phyloP scores from a whole-genome alignment of 805 yeast genomes.

The Cyberlindnera misumaiensis region DNA sequence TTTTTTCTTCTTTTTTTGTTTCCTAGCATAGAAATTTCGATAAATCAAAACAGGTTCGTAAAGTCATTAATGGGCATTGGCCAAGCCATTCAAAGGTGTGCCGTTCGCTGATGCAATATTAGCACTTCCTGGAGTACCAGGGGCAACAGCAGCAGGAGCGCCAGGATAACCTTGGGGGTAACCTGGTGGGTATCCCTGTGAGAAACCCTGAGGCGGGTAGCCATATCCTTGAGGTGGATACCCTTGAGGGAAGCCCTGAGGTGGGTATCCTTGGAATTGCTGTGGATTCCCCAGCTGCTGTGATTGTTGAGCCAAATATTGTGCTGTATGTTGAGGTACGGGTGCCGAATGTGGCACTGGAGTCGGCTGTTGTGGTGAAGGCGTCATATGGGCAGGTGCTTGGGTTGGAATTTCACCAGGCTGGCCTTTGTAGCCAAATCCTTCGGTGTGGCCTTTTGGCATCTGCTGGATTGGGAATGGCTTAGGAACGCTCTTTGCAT shows the following conservation, averaged over 20 bases:
- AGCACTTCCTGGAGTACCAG: too few species aligned
- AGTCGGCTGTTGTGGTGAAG: conserved; percentile 5
- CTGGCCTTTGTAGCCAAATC: conserved; percentile 41
- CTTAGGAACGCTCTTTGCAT: conserved; percentile 67
- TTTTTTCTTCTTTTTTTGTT: conserved; percentile 3
- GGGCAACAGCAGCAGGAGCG: not conserved
- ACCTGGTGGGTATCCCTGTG: conserved; percentile 8
- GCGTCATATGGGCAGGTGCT: conserved; percentile 21
- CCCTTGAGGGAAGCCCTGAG: not conserved
- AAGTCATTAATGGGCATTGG: too few species aligned
- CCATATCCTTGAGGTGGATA: conserved; percentile 12
- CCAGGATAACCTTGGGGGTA: not conserved
- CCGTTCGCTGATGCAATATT: too few species aligned
- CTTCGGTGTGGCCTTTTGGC: conserved; percentile 34
- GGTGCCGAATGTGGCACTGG: conserved; percentile 17
- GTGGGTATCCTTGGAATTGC: conserved; percentile 5
- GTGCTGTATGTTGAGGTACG: conserved; percentile 18
- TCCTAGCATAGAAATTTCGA: not conserved
- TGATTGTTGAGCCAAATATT: conserved; percentile 6
- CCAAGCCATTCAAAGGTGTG: too few species aligned
- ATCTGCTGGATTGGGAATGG: conserved; percentile 75
- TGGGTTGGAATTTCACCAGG: conserved; percentile 23
- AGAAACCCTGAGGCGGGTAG: conserved; percentile 10
- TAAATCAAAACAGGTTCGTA: too few species aligned
- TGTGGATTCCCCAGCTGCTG: not conserved